Evolutionary conservation across 192 early-diverging fungal species (phyloP).

Genomic region (Jimgerdemannia lactiflua): DNA sequence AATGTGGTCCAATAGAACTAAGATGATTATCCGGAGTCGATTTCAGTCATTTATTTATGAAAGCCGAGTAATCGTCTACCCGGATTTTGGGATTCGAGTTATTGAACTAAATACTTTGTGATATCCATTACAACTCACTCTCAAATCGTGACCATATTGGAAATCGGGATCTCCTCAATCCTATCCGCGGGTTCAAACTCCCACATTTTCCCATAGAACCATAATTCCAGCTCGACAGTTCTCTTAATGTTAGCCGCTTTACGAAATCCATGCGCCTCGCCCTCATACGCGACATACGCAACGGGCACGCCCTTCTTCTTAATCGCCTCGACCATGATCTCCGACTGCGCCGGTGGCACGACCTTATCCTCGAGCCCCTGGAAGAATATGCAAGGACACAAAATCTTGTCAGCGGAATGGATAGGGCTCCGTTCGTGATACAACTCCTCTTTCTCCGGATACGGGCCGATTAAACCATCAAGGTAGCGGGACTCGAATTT

Average conservation of each 20-base stretch:
- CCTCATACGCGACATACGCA: constrained; percentile 59
- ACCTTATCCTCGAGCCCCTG: constrained; percentile 75
- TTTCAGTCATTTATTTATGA: no score
- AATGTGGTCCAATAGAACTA: no score
- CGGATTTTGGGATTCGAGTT: no score
- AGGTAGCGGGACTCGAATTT: constrained; percentile 74
- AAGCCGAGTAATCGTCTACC: no score
- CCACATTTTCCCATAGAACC: constrained; percentile 68
- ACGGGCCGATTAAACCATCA: constrained; percentile 58
- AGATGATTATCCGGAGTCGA: no score
- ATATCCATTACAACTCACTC: no score
- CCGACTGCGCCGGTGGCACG: constrained; percentile 74
- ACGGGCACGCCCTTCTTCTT: constrained; percentile 55
- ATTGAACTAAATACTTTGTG: no score
- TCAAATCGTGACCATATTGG: constrained; percentile 8
- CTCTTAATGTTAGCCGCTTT: constrained; percentile 62
- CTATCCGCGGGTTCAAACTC: constrained; percentile 55
- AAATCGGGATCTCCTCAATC: constrained; percentile 26
- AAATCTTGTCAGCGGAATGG: constrained; percentile 52
- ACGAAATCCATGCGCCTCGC: constrained; percentile 71
- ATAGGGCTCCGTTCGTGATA: constrained; percentile 68
- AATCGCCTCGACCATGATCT: constrained; percentile 70
- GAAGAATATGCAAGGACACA: constrained; percentile 66
- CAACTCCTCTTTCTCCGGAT: constrained; percentile 46
- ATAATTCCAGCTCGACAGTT: constrained; percentile 59